Evolutionary conservation across 106 monocot genomes (phyloP).

Genomic region (Hemerocallis citrina): DNA sequence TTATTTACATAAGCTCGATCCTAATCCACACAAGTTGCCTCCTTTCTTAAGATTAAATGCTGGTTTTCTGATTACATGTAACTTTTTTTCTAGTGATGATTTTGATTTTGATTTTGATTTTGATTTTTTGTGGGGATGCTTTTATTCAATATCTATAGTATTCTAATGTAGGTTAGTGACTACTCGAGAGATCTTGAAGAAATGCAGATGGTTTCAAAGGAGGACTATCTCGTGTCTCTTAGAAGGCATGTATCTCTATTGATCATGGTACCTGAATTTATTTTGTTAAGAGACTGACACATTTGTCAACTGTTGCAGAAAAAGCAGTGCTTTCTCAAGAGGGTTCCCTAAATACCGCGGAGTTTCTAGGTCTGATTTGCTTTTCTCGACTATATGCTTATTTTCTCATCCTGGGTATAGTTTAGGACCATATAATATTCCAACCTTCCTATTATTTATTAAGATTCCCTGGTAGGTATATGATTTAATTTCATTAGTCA

Average conservation of each 20-base stretch:
- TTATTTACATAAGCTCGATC: no score
- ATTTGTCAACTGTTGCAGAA: constrained; percentile 50
- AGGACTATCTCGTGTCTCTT: constrained; percentile 93
- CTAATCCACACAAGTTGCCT: no score
- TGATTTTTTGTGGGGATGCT: no score
- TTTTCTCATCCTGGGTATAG: no score
- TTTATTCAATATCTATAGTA: no score
- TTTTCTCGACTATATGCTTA: no score
- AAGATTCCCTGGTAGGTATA: no score
- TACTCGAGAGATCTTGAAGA: constrained; percentile 98
- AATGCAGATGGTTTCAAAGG: constrained; percentile 93
- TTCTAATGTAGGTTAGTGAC: constrained; percentile 62
- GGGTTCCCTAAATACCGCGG: constrained; percentile 90
- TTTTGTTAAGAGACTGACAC: not conserved
- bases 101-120: no score
- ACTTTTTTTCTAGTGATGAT: no score
- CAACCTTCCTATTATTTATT: not conserved
- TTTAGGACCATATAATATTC: no score
- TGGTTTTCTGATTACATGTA: no score
- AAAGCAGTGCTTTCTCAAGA: constrained; percentile 95
- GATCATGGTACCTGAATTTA: not conserved
- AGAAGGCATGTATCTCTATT: constrained; percentile 65
- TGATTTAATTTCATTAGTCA: not conserved
- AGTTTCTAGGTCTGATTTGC: constrained; percentile 42
- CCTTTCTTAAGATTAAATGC: no score